A percentile compares a stretch with the other conserved stretches of the same genome.
Conservation (phyloP, 2,329 filamentous ascomycete species). For the Cytospora leucostoma region DNA sequence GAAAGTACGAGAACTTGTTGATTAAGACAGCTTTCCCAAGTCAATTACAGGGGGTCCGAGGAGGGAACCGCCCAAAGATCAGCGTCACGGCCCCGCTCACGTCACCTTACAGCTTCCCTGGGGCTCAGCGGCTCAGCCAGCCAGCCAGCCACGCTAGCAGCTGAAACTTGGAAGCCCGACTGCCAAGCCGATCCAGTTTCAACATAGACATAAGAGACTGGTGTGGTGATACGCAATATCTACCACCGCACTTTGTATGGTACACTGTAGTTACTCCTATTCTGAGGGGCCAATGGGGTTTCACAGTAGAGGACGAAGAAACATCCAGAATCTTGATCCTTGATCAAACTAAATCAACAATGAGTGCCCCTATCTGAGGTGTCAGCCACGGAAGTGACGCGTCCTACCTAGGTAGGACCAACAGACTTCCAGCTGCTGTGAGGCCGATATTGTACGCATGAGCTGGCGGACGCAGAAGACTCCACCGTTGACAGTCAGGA, state of each 20-base stretch:
- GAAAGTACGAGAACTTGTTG: background rate
- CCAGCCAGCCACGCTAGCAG: background rate
- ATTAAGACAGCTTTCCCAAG: background rate
- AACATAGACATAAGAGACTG: background rate
- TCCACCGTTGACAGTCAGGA: background rate
- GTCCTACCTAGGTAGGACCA: too few species aligned
- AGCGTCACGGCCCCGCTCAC: constrained; percentile 4
- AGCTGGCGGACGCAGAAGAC: background rate
- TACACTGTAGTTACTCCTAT: too few species aligned
- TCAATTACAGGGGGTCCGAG: background rate
- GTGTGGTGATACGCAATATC: too few species aligned
- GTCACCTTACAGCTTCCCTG: background rate
- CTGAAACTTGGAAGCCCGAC: constrained; percentile 10
- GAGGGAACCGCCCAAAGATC: background rate
- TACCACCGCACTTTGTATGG: too few species aligned
- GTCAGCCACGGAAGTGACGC: too few species aligned
- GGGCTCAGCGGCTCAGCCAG: background rate
- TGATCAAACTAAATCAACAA: too few species aligned
- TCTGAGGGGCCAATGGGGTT: too few species aligned
- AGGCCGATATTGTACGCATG: background rate
- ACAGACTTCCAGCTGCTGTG: too few species aligned
- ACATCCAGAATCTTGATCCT: too few species aligned
- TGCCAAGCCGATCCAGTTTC: background rate
- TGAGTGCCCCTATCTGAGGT: too few species aligned
- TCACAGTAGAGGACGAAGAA: too few species aligned